Conservation (phyloP, 2,329 filamentous ascomycete species). For the Cadophora luteo-olivacea region DNA sequence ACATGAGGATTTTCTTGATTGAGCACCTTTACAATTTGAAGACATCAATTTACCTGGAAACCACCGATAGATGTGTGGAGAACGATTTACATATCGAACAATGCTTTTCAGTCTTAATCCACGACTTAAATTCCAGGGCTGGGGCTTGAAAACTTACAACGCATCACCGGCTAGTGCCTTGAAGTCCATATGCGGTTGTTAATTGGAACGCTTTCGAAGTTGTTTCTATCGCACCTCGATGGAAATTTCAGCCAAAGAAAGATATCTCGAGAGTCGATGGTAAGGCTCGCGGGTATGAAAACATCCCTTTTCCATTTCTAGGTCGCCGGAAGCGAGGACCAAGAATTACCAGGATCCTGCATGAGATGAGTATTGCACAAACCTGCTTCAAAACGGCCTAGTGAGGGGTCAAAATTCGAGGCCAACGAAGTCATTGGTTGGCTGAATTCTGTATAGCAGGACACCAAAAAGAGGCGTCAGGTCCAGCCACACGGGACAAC, state of each 20-base stretch:
- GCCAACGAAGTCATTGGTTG: background rate
- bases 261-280: background rate
- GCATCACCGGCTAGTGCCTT: too few relatives aligned
- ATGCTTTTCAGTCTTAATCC: too few relatives aligned
- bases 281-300: background rate
- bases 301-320: background rate
- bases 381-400: background rate
- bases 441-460: background rate
- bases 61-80: too few relatives aligned
- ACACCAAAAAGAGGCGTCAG: constrained; percentile 1
- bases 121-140: too few relatives aligned
- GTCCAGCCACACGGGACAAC: constrained; percentile 2
- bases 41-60: too few relatives aligned
- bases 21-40: too few relatives aligned
- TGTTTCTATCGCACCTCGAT: too few relatives aligned
- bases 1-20: too few relatives aligned
- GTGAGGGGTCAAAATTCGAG: background rate
- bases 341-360: background rate
- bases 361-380: background rate
- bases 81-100: too few relatives aligned
- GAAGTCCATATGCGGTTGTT: too few relatives aligned
- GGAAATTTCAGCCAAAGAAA: background rate
- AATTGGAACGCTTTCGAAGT: too few relatives aligned
- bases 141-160: too few relatives aligned
- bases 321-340: background rate